Base-by-base conservation (phyloP, 495 filamentous ascomycete genomes). In the Endocarpon pusillum region DNA sequence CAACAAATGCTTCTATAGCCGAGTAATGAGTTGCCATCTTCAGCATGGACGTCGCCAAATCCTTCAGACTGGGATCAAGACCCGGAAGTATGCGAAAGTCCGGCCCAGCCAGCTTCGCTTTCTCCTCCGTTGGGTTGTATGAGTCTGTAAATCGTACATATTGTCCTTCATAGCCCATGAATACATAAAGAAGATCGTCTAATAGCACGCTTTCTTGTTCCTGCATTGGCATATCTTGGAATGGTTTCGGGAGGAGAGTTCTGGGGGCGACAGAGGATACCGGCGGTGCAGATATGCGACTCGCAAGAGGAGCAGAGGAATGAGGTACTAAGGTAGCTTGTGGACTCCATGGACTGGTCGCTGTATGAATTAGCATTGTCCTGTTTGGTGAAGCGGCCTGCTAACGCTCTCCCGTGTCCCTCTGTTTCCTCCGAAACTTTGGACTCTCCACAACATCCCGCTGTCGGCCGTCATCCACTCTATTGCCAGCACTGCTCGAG, bases 101-200 rank as follows among this genome's bases (percentile, higher is more conserved):
- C 3, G 89, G 87, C 0, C 91, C 89, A 1, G 71, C 63, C 33
- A 96, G 58, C 12, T 85, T 73, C 50, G 89, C 82, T 39, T 84
- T 85, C 52, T 97, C 89, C 9, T 73, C 66, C 4, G 66, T 53
- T 0, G 89, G 83, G 39, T 93, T 77, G 53, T 93, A 94, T 2
- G 71, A 67, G 36, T 73, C 72, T 23, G 65, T 64, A 43, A 83
- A 96, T 38, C 85, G 82, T 42, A 96, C 80, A 52, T 94, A 94
- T 52, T 92, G 84, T 19, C 89, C 89, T 56, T 97, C 89, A 40
- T 82, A 91, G n/a, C 89, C 89, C 87, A 96, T 94, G 42, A 94
- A 87, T 3, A 91, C 84, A 51, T 84, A 94, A 21, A 94, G 52
- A 15, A 97, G 56, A 45, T 97, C 89, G 42, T 94, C 86, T 33